Evolutionary conservation across 805 yeast genomes (phyloP), one percentile per base, ranked within the genome.

Genomic region (Ogataea parapolymorpha): DNA sequence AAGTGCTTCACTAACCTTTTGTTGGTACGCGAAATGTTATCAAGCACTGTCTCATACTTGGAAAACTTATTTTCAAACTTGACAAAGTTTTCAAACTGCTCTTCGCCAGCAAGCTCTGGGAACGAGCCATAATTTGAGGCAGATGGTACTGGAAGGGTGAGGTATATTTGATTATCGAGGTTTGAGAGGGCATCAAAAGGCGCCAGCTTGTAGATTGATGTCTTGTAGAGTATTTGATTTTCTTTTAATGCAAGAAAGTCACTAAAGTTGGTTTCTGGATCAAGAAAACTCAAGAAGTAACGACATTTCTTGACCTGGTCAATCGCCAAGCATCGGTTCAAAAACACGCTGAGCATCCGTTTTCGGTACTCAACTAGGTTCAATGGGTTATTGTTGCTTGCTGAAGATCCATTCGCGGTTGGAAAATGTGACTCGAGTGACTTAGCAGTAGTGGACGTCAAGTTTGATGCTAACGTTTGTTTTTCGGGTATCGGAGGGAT

Each of bases 401-500:
- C 27, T 15, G 31, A 32, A 8, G 25, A n/a, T 9, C 37, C 34
- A 17, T 32, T 30, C 1, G 44, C 15, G 17, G 40, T 26, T 10
- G 39, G 41, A 11, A 37, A 26, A 25, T 24, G 33, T 8, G 42
- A 20, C 24, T 48, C 48, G 2, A 60, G 37, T 4, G 62, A 58
- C 25, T 50, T 54, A 11, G 60, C 48, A 6, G 65, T 61, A 2
- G 63, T 59, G 12, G 59, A 48, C 10, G 59, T 52, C 18, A 63
- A 46, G 41, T 58, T 63, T 4, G 68, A 62, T 10, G 55, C 56
- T 49, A 85, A 59, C 12, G 85, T 72, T 59, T 85, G 91, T 59
- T 85, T 85, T 61, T 82, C 85, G 0, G 99, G 99, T 8, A 93
- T 91, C 1, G 98, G 97, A 6, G 99, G 99, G 5, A 93, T 78